A percentile compares a stretch with the other conserved stretches of the same genome.
These are phyloP conservation scores for Puccinia polysora DNA, from an alignment of 1,284 basidiomycete species.

Conservation along the genomic window DNA sequence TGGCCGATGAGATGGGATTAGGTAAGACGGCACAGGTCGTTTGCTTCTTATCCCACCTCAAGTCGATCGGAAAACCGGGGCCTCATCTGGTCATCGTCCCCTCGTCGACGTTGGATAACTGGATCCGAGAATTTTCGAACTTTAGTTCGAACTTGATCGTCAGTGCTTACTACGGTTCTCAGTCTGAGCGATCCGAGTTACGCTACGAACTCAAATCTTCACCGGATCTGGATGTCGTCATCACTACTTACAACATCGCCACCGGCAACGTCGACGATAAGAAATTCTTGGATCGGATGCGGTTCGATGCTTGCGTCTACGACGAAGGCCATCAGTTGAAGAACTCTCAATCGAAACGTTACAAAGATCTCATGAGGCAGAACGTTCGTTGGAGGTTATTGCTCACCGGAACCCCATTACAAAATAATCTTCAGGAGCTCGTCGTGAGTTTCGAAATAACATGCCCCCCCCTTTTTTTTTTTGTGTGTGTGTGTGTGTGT, in stretches of 20 bases:
- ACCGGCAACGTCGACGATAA: constrained; percentile 81
- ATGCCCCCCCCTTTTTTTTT: too few species aligned
- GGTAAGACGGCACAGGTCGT: constrained; percentile 99
- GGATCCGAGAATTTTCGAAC: constrained; percentile 89
- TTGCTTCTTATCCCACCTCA: constrained; percentile 84
- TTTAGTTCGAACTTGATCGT: constrained; percentile 84
- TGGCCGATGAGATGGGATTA: constrained; percentile 87
- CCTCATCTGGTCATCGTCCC: constrained; percentile 93
- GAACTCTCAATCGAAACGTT: constrained; percentile 92
- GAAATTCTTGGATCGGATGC: constrained; percentile 76
- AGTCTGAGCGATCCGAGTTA: constrained; percentile 75
- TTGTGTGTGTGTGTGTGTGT: too few species aligned
- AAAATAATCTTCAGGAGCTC: constrained; percentile 78
- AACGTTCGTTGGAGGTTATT: constrained; percentile 83
- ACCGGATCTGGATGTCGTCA: constrained; percentile 80
- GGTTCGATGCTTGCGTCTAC: constrained; percentile 86
- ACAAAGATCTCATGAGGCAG: constrained; percentile 79
- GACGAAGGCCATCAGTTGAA: constrained; percentile 96
- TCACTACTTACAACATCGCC: constrained; percentile 94
- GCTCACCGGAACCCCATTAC: constrained; percentile 91
- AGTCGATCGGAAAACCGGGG: constrained; percentile 69
- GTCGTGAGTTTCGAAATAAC: too few species aligned
- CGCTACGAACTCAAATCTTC: constrained; percentile 63
- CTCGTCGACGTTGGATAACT: constrained; percentile 95
- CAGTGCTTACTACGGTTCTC: constrained; percentile 86